Conservation (phyloP, 2,329 filamentous ascomycete species). For the Colletotrichum plurivorum region DNA sequence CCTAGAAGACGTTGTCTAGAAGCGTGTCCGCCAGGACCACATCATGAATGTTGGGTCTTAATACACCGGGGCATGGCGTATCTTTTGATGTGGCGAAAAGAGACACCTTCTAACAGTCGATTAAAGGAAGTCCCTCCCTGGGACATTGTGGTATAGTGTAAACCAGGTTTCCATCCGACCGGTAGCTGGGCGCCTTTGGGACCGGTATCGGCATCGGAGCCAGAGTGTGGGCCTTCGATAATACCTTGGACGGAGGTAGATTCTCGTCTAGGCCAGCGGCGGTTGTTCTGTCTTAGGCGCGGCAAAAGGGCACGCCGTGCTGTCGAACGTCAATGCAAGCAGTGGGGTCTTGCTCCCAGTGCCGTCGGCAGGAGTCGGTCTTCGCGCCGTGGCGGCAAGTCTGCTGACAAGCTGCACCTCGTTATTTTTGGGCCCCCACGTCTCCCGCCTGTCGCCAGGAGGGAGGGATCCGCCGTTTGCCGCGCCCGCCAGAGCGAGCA, state of each 20-base stretch:
- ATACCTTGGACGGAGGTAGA: conserved; percentile 23
- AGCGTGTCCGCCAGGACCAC: conserved; percentile 6
- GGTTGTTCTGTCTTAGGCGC: conserved; percentile 32
- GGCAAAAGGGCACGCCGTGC: conserved; percentile 21
- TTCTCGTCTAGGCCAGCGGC: conserved; percentile 22
- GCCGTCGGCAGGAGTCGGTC: conserved; percentile 24
- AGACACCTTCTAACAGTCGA: conserved; percentile 6
- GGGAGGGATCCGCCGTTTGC: conserved; percentile 32
- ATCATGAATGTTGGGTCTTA: neutral
- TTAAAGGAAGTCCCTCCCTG: conserved; percentile 1
- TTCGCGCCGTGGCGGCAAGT: conserved; percentile 27
- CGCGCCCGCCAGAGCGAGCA: conserved; percentile 20
- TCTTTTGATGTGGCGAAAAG: conserved; percentile 17
- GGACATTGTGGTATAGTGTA: neutral
- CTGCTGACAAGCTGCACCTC: conserved; percentile 25
- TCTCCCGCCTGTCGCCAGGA: conserved; percentile 4
- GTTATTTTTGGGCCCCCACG: conserved; percentile 28
- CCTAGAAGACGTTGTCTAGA: conserved; percentile 15
- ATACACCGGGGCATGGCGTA: conserved; percentile 7
- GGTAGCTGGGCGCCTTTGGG: conserved; percentile 20
- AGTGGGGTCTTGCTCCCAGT: neutral
- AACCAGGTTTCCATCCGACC: conserved; percentile 9
- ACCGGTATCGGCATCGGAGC: conserved; percentile 26
- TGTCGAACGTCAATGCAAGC: conserved; percentile 2
- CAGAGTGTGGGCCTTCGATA: conserved; percentile 11